phyloP scores from a whole-genome alignment of 1,284 basidiomycete species.

The Trichosporon sp. region DNA sequence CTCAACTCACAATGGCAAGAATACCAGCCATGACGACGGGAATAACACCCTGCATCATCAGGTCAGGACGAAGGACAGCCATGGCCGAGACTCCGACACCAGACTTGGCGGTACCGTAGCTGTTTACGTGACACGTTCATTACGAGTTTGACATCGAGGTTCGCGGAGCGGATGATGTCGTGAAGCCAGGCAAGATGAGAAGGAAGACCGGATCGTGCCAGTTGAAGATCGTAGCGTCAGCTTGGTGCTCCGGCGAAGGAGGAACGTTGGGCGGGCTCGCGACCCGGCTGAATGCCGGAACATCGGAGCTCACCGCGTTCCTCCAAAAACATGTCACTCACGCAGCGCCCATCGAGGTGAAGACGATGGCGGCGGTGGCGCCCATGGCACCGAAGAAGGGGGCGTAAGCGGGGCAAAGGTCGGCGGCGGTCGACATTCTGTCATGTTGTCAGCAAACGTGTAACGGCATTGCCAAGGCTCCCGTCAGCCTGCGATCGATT shows the following conservation, averaged over 20 bases:
- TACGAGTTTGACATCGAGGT: neutral
- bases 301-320: slow-evolving; percentile 2
- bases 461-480: neutral
- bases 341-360: slow-evolving; percentile 71
- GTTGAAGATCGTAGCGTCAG: slow-evolving; percentile 15
- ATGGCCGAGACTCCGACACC: slow-evolving; percentile 98
- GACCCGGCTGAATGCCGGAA: neutral
- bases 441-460: neutral
- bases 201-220: neutral
- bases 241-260: neutral
- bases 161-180: neutral
- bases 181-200: neutral
- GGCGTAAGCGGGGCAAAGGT: slow-evolving; percentile 89
- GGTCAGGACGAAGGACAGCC: slow-evolving; percentile 91
- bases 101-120: slow-evolving; percentile 93
- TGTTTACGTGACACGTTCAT: slow-evolving; percentile 31
- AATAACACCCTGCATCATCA: slow-evolving; percentile 93
- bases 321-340: slow-evolving; percentile 37
- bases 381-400: slow-evolving; percentile 98
- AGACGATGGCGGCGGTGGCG: slow-evolving; percentile 94
- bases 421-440: slow-evolving; percentile 69
- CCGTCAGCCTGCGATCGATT: neutral
- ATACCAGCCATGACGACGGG: slow-evolving; percentile 99
- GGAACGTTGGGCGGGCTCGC: neutral
- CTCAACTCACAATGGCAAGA: slow-evolving; percentile 71